Percentiles rank a stretch among this genome's conserved stretches.
Conservation (phyloP, 176 grass and related monocot species). For the Oryza coarctata region DNA sequence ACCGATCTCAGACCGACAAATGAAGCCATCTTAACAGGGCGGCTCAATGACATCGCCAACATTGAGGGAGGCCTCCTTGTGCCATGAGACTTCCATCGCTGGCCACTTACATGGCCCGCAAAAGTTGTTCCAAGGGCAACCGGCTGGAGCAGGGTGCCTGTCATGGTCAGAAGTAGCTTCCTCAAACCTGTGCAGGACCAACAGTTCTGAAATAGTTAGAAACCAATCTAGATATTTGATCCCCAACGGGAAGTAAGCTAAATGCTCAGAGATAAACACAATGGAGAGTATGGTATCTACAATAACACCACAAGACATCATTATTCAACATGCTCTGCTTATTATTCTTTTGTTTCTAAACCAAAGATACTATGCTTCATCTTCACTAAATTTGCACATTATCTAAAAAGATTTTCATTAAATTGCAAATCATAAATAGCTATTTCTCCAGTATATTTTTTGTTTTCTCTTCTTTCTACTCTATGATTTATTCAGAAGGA, state of each 20-base stretch:
- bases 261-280: conserved; percentile 8
- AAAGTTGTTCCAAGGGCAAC: conserved; percentile 47
- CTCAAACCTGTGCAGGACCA: conserved; percentile 26
- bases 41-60: conserved; percentile 33
- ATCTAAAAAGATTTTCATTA: not conserved
- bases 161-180: conserved; percentile 41
- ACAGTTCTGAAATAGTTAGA: conserved; percentile 5
- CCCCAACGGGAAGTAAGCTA: not conserved
- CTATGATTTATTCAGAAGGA: not conserved
- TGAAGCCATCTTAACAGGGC: conserved; percentile 52
- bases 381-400: not conserved
- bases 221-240: conserved; percentile 6
- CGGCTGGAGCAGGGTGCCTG: conserved; percentile 56
- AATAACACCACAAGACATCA: not conserved
- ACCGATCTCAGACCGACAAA: conserved; percentile 57
- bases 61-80: conserved; percentile 44
- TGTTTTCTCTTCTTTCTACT: not conserved
- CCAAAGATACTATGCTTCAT: not conserved
- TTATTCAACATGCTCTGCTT: not conserved
- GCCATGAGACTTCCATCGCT: conserved; percentile 35
- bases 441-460: too few species aligned
- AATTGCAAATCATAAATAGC: conserved; percentile 6
- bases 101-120: conserved; percentile 11
- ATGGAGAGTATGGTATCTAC: not conserved
- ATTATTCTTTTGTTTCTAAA: not conserved